Base-by-base conservation (phyloP, 306 rosid genomes). In the Ormosia semicastrata region DNA sequence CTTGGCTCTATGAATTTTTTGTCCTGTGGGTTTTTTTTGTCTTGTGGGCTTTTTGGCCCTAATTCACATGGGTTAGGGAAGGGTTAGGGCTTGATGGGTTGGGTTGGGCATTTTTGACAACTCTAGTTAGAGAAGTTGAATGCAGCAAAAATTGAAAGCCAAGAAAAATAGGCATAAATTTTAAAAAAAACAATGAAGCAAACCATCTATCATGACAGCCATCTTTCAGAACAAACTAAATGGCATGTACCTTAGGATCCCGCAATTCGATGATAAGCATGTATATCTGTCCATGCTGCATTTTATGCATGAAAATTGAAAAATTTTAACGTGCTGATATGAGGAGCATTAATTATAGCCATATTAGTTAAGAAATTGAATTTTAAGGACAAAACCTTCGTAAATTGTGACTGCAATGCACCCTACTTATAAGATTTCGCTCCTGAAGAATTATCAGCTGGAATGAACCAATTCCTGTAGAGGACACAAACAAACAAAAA, bases 221-320 rank as follows among this genome's bases (percentile, higher is more conserved):
- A n/a, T n/a, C n/a, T n/a, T n/a, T n/a, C n/a, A n/a, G n/a, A n/a
- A n/a, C n/a, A 85, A 80, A 85, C 17, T 85, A 85, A 69, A 85
- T 36, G 32, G 82, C 79, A 52, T 80, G 78, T n/a, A 80, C 52
- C 1, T 80, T 75, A 57, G 88, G 85, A 39, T 85, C 88, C 68
- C 82, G 66, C 82, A 80, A 80, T 49, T 85, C 85, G 34, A 85
- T 75, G 69, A 82, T 69, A 18, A 85, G 57, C 53, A 80, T 15
- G 56, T 84, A 81, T 7, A 75, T 52, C 46, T 80, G 71, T 41
- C 79, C 85, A 50, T 80, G 79, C 85, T 85, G 88, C 75, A 85
- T n/a, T 4, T 67, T 46, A 58, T 11, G 39, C 13, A 62, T 36
- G n/a, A n/a, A n/a, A n/a, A n/a, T n/a, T n/a, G n/a, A n/a, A n/a